Percentiles rank a stretch among this genome's conserved stretches.
These are phyloP conservation scores for Ostreobium quekettii DNA, from an alignment of 139 green algal species.

Conservation along the genomic window DNA sequence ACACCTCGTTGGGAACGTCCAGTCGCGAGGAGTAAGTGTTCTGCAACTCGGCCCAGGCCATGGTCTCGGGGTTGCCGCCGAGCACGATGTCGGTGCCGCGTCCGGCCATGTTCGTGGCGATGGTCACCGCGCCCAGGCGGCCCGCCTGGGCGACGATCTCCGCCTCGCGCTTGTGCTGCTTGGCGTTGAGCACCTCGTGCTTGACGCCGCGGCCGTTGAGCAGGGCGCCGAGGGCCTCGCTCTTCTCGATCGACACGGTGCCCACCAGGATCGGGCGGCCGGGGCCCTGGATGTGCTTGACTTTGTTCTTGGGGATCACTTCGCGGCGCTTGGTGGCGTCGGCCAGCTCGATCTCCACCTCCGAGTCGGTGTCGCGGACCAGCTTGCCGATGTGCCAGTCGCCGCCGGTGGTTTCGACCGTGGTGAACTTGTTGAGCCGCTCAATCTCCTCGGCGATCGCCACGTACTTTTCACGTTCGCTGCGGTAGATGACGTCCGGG, in stretches of 20 bases:
- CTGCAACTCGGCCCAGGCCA: too few relatives aligned
- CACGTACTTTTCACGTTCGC: slow-evolving; percentile 54
- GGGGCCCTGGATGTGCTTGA: slow-evolving; percentile 40
- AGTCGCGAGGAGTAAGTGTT: too few relatives aligned
- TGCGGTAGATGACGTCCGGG: slow-evolving; percentile 88
- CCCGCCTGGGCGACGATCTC: slow-evolving; percentile 83
- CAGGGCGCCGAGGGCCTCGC: slow-evolving; percentile 49
- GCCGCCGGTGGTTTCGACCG: too few relatives aligned
- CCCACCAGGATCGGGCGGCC: slow-evolving; percentile 72
- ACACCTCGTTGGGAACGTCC: slow-evolving; percentile 34
- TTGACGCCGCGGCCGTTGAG: slow-evolving; percentile 49
- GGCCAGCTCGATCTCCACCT: too few relatives aligned
- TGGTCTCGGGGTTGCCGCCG: slow-evolving; percentile 74
- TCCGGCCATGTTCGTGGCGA: slow-evolving; percentile 98
- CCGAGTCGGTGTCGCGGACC: too few relatives aligned
- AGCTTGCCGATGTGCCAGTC: too few relatives aligned
- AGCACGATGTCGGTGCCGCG: slow-evolving; percentile 96
- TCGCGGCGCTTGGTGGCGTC: too few relatives aligned
- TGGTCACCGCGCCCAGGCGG: slow-evolving; percentile 75
- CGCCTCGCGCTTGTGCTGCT: too few relatives aligned
- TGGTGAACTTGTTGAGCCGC: slow-evolving; percentile 70
- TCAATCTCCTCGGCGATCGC: slow-evolving; percentile 55
- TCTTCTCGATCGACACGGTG: slow-evolving; percentile 65
- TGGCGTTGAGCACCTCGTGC: slow-evolving; percentile 34
- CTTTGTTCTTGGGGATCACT: too few relatives aligned